These are phyloP conservation scores for Bullera alba DNA, from an alignment of 768 basidiomycete species.

Conservation along the genomic window DNA sequence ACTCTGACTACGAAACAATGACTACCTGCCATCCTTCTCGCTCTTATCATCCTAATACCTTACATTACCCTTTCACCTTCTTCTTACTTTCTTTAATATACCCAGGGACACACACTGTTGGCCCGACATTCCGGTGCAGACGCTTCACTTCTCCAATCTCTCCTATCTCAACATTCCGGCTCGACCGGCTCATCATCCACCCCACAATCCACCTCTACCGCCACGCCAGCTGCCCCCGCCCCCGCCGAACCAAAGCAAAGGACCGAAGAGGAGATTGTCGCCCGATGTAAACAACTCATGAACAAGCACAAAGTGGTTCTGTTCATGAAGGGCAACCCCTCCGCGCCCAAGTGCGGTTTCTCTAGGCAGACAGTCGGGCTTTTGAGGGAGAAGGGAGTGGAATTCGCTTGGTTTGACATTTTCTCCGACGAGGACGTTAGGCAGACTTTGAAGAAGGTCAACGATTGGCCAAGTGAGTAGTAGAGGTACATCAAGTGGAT, in stretches of 20 bases:
- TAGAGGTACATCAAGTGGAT: neutral
- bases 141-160: conserved; percentile 56
- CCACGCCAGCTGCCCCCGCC: conserved; percentile 14
- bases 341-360: conserved; percentile 75
- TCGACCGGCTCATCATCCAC: conserved; percentile 31
- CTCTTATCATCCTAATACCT: too few species aligned
- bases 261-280: conserved; percentile 60
- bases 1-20: neutral
- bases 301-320: conserved; percentile 67
- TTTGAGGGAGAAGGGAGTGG: conserved; percentile 58
- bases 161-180: conserved; percentile 58
- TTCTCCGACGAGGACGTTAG: conserved; percentile 71
- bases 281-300: conserved; percentile 67
- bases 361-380: conserved; percentile 66
- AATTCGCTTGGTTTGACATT: conserved; percentile 76
- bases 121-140: conserved; percentile 73
- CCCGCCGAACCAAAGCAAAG: conserved; percentile 44
- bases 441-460: conserved; percentile 66
- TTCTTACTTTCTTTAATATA: neutral
- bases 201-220: conserved; percentile 36
- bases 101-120: conserved; percentile 81
- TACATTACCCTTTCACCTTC: conserved; percentile 1
- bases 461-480: conserved; percentile 70
- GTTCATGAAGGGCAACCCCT: conserved; percentile 85
- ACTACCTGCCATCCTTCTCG: too few species aligned